Evolutionary conservation across 176 grass and related monocot genomes (phyloP), one percentile per base, ranked within the genome.

Genomic region (Tuctoria greenei): DNA sequence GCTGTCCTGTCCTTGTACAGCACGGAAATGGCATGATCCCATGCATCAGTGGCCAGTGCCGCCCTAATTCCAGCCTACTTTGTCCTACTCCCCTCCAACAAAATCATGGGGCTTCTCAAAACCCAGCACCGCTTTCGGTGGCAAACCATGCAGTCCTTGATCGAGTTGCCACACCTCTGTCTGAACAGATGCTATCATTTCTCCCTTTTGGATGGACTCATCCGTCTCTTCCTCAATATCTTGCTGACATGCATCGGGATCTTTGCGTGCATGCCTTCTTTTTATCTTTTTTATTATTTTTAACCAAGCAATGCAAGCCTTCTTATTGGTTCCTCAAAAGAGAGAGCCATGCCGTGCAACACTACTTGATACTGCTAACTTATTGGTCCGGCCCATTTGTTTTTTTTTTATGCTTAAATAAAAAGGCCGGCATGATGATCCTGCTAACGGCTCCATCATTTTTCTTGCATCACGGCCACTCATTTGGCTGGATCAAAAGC

Each of bases 61-160:
- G 79, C 79, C 90, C 88, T 88, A 85, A 88, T 88, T 88, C 74
- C 76, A 87, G 89, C 86, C 69, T 69, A 68, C 50, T 97, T 31
- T n/a, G 90, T 97, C 87, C 21, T 57, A 57, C 54, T 25, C 54
- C 68, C 93, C 82, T 75, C 75, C 49, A 68, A 82, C 93, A 93
- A 90, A 84, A 86, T 93, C 82, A 93, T 97, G 77, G 87, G 80
- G 85, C 81, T 93, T 89, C 86, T 85, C 80, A 87, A 86, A 82
- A 52, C 73, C 74, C 45, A 58, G 60, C 79, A 84, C 73, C 87
- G 44, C 28, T 66, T 84, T 93, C 70, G 81, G 70, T 64, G 81
- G 69, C 86, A 78, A 23, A 36, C 71, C 23, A 18, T 75, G 46
- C 63, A 16, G 44, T 52, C 69, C 61, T 79, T 52, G 67, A 83